These are phyloP conservation scores for Boechera stricta DNA, from an alignment of 345 rosid genomes.

Conservation along the genomic window DNA sequence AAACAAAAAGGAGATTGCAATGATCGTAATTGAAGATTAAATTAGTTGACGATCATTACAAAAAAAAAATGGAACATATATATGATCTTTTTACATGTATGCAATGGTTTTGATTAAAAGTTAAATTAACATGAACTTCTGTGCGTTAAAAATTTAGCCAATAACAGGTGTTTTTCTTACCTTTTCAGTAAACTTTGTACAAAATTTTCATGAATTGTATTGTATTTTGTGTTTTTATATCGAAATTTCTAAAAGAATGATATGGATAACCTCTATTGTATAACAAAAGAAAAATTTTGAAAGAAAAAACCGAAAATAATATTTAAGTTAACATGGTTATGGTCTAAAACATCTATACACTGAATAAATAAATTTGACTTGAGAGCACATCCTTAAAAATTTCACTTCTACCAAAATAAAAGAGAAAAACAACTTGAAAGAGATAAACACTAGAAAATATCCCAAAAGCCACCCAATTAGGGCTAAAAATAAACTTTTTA, in stretches of 20 bases:
- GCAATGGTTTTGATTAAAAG: background rate
- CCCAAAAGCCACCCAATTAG: slow-evolving; percentile 36
- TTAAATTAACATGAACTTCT: slow-evolving; percentile 24
- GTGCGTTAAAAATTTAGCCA: slow-evolving; percentile 27
- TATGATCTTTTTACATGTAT: slow-evolving; percentile 20
- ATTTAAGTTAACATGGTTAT: background rate
- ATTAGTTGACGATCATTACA: slow-evolving; percentile 34
- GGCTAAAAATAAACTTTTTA: slow-evolving; percentile 78
- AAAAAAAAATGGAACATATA: background rate
- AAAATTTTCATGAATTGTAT: background rate
- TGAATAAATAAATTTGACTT: background rate
- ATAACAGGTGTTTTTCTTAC: slow-evolving; percentile 14
- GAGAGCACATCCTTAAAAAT: background rate
- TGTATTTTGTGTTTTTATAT: background rate
- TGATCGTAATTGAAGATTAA: slow-evolving; percentile 36
- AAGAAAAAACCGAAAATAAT: background rate
- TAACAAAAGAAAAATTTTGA: background rate
- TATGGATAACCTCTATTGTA: background rate
- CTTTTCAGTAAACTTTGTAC: slow-evolving; percentile 12
- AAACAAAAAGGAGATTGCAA: slow-evolving; percentile 46
- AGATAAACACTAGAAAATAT: slow-evolving; percentile 8
- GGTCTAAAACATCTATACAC: background rate
- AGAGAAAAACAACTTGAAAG: slow-evolving; percentile 9
- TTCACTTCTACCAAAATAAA: background rate
- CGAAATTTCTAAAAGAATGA: background rate